Evolutionary conservation across 345 rosid genomes (phyloP).

Genomic region (Erodium maritimum): DNA sequence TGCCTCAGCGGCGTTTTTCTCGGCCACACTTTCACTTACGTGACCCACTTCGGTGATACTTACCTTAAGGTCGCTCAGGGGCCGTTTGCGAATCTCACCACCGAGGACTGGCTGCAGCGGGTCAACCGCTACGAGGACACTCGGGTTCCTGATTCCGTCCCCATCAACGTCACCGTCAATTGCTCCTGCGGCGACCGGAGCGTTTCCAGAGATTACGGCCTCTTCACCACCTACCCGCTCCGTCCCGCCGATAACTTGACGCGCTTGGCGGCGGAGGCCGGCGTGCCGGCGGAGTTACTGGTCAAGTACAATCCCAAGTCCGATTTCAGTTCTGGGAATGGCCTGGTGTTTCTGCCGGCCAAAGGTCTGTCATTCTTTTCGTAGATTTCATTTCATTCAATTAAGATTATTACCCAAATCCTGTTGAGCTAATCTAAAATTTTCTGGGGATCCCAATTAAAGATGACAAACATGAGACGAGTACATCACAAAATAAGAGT

Average conservation of each 20-base stretch:
- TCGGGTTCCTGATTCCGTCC: constrained; percentile 12
- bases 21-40: constrained; percentile 36
- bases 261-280: constrained; percentile 14
- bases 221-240: constrained; percentile 34
- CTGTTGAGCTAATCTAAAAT: too few species aligned
- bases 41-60: constrained; percentile 18
- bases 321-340: constrained; percentile 25
- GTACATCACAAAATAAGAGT: too few species aligned
- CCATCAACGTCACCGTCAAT: constrained; percentile 35
- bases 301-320: constrained; percentile 22
- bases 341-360: constrained; percentile 37
- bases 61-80: constrained; percentile 15
- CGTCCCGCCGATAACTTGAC: constrained; percentile 20
- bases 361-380: constrained; percentile 21
- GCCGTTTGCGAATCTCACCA: constrained; percentile 30
- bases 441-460: too few species aligned
- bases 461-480: too few species aligned
- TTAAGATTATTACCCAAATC: too few species aligned
- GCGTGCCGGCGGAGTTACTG: constrained; percentile 17
- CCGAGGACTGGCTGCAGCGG: constrained; percentile 27
- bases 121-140: constrained; percentile 23
- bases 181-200: constrained; percentile 34
- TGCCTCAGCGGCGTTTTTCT: constrained; percentile 38
- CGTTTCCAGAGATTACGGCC: constrained; percentile 29
- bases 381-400: too few species aligned